These are phyloP conservation scores for Starmerella kuoi DNA, from an alignment of 805 yeast genomes.

Conservation along the genomic window DNA sequence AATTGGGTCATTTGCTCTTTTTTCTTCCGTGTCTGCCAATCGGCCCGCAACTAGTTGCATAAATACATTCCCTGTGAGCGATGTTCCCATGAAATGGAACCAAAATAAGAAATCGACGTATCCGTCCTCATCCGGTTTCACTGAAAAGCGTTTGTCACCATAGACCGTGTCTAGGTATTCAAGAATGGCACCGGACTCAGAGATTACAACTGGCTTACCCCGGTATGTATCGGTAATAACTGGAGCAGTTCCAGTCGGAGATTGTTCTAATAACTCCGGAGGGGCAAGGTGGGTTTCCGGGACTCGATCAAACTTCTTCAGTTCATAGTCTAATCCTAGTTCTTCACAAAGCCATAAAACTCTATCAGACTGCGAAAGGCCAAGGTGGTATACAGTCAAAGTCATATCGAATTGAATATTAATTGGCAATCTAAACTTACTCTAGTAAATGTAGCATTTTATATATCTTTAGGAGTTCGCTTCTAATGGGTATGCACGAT, in stretches of 20 bases:
- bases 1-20: slow-evolving; percentile 3
- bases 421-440: neutral
- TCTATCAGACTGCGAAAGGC: slow-evolving; percentile 25
- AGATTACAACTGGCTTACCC: slow-evolving; percentile 31
- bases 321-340: slow-evolving; percentile 39
- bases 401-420: neutral
- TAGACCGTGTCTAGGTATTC: slow-evolving; percentile 40
- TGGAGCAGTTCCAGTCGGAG: slow-evolving; percentile 56
- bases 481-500: too few relatives aligned
- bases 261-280: slow-evolving; percentile 37
- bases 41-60: slow-evolving; percentile 24
- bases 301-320: slow-evolving; percentile 39
- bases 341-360: slow-evolving; percentile 41
- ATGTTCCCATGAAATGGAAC: slow-evolving; percentile 40
- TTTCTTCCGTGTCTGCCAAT: slow-evolving; percentile 3
- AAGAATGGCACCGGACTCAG: slow-evolving; percentile 50
- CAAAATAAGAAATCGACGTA: slow-evolving; percentile 40
- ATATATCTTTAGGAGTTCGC: too few relatives aligned
- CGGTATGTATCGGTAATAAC: slow-evolving; percentile 29
- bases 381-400: slow-evolving; percentile 3
- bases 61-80: slow-evolving; percentile 38
- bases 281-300: slow-evolving; percentile 34
- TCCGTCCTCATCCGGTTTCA: slow-evolving; percentile 31
- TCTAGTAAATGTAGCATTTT: too few relatives aligned
- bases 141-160: slow-evolving; percentile 34